phyloP scores from a whole-genome alignment of 768 basidiomycete species.

The Lactarius sp. region DNA sequence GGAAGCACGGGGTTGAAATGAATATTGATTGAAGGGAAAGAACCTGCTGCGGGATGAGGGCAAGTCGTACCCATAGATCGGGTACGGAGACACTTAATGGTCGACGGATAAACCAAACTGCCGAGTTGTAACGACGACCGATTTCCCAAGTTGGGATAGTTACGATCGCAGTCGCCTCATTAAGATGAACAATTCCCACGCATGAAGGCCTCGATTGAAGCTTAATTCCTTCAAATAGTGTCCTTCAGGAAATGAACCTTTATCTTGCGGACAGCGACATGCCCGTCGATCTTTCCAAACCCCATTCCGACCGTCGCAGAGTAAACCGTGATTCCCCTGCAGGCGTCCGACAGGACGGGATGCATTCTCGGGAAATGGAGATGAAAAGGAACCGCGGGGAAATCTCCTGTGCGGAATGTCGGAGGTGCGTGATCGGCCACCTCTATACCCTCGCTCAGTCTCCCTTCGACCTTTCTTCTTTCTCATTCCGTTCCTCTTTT shows the following conservation, averaged over 20 bases:
- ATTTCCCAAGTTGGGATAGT: slow-evolving; percentile 5
- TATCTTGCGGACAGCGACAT: slow-evolving; percentile 32
- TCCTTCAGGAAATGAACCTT: neutral
- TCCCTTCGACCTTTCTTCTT: slow-evolving; percentile 1
- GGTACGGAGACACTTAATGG: too few relatives aligned
- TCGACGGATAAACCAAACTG: neutral
- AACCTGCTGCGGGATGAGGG: too few relatives aligned
- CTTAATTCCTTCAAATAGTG: slow-evolving; percentile 20
- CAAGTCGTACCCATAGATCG: too few relatives aligned
- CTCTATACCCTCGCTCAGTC: neutral
- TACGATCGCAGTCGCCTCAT: neutral
- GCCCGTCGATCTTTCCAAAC: slow-evolving; percentile 53
- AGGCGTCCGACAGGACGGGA: slow-evolving; percentile 46
- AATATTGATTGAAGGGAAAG: neutral
- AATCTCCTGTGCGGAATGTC: slow-evolving; percentile 78
- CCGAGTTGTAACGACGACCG: neutral
- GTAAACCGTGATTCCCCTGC: slow-evolving; percentile 47
- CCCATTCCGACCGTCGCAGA: slow-evolving; percentile 40
- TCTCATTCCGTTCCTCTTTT: neutral
- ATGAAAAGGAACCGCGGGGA: slow-evolving; percentile 68
- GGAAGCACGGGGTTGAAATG: neutral
- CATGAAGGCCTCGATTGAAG: neutral
- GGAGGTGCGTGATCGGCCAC: slow-evolving; percentile 51
- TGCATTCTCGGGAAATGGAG: slow-evolving; percentile 63
- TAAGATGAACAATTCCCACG: slow-evolving; percentile 7